phyloP scores from a whole-genome alignment of 805 yeast species.

The Candida qinlingensis region DNA sequence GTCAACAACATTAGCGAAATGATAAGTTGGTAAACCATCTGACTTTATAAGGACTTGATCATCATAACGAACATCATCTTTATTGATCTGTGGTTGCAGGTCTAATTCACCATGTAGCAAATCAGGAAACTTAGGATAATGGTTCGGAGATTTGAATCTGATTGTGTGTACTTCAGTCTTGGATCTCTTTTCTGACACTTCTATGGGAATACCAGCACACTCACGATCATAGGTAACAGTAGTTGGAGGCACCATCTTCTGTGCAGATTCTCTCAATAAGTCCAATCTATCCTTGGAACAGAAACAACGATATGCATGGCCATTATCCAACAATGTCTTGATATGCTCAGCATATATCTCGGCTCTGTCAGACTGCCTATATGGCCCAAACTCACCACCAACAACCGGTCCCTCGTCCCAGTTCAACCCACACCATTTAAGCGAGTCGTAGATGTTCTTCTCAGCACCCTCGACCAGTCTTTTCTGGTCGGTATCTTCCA shows the following conservation, averaged over 20 bases:
- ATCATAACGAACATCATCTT: constrained; percentile 69
- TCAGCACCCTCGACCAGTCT: constrained; percentile 82
- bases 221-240: constrained; percentile 87
- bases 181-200: constrained; percentile 37
- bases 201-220: constrained; percentile 46
- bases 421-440: constrained; percentile 69
- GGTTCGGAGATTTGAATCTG: constrained; percentile 71
- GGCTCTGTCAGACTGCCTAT: constrained; percentile 77
- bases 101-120: constrained; percentile 71
- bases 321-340: constrained; percentile 49
- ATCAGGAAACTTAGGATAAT: constrained; percentile 65
- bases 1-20: constrained; percentile 92
- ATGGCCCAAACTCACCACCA: constrained; percentile 54
- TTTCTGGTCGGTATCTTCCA: constrained; percentile 91
- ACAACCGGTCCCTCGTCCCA: constrained; percentile 77
- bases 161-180: constrained; percentile 43
- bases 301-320: constrained; percentile 80
- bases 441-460: constrained; percentile 64
- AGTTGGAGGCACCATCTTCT: constrained; percentile 75
- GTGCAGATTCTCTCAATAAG: constrained; percentile 65
- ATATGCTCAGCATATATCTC: constrained; percentile 61
- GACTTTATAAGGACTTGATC: constrained; percentile 87
- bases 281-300: constrained; percentile 78
- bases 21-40: constrained; percentile 95
- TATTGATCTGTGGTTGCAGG: constrained; percentile 75